These are phyloP conservation scores for Ustilago curta DNA, from an alignment of 1,284 basidiomycete species.

Conservation along the genomic window DNA sequence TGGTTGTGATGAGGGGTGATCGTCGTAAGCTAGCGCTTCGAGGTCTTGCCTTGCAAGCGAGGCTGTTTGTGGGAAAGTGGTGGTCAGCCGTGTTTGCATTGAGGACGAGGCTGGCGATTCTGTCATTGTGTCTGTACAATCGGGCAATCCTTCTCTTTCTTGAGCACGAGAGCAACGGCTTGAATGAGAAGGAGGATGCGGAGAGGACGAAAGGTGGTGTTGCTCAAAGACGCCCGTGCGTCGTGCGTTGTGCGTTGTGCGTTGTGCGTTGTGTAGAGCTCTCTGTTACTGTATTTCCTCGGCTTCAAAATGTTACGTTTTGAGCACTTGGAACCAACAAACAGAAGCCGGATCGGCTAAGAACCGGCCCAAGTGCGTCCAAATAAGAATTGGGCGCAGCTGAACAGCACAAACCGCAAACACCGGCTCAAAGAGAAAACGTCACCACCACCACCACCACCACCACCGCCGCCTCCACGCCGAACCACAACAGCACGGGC, in stretches of 20 bases:
- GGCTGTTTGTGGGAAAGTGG: conserved; percentile 52
- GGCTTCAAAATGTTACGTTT: neutral
- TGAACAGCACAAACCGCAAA: conserved; percentile 1
- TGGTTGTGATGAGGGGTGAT: conserved; percentile 11
- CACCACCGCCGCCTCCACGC: neutral
- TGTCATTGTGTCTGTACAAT: conserved; percentile 15
- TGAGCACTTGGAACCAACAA: neutral
- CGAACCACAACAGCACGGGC: too few species aligned
- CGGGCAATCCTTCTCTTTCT: neutral
- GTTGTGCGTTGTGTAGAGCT: too few species aligned
- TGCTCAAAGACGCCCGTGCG: neutral
- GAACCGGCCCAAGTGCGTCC: neutral
- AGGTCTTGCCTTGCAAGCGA: conserved; percentile 53
- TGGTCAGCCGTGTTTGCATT: conserved; percentile 45
- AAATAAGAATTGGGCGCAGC: neutral
- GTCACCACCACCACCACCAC: neutral
- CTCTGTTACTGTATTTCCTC: too few species aligned
- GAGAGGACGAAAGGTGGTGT: neutral
- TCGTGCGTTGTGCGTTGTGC: too few species aligned
- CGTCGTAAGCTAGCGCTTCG: conserved; percentile 40
- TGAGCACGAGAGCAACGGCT: neutral
- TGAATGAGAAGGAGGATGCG: conserved; percentile 3
- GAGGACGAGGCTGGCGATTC: conserved; percentile 31
- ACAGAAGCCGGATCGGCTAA: conserved; percentile 14
- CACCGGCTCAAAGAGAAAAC: neutral